Evolutionary conservation across 768 basidiomycete species (phyloP).

Genomic region (Trametes sanguinea): DNA sequence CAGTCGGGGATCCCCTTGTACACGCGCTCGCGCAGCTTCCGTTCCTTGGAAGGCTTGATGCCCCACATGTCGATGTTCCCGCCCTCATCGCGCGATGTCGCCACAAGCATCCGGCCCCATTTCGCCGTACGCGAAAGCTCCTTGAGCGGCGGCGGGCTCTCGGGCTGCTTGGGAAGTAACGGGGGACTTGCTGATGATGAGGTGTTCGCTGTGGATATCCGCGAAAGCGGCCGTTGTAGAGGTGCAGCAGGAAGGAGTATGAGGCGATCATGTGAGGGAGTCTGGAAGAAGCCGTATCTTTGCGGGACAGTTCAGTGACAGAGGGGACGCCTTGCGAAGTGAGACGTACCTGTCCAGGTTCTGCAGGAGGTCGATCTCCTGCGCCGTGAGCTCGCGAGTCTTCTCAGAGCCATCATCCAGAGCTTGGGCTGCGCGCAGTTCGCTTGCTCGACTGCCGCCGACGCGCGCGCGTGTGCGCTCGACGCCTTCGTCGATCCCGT

Average conservation of each 20-base stretch:
- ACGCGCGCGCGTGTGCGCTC: constrained; percentile 86
- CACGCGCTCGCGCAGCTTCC: constrained; percentile 70
- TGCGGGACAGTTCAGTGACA: not conserved
- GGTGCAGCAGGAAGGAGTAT: constrained; percentile 68
- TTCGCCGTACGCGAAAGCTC: constrained; percentile 82
- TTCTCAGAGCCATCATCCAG: constrained; percentile 61
- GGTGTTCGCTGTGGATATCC: constrained; percentile 34
- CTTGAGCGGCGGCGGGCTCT: constrained; percentile 49
- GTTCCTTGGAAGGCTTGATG: constrained; percentile 62
- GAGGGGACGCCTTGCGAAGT: constrained; percentile 17
- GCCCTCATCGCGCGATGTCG: constrained; percentile 68
- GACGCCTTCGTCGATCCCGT: constrained; percentile 92
- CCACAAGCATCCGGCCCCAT: constrained; percentile 90
- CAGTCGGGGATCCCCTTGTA: constrained; percentile 98
- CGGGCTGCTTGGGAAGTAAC: constrained; percentile 47
- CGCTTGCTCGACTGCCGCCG: constrained; percentile 55
- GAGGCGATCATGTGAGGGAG: constrained; percentile 82
- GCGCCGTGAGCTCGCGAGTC: constrained; percentile 63
- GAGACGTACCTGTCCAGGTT: constrained; percentile 82
- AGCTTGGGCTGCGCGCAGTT: constrained; percentile 57
- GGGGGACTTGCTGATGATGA: constrained; percentile 49
- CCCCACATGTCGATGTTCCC: constrained; percentile 77
- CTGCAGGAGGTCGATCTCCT: constrained; percentile 71
- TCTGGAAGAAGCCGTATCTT: constrained; percentile 91
- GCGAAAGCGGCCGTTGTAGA: constrained; percentile 57